A percentile compares a stretch with the other conserved stretches of the same genome.
Evolutionary conservation across 2,329 filamentous ascomycete genomes (phyloP).

Genomic region (Thyridium curvatum): DNA sequence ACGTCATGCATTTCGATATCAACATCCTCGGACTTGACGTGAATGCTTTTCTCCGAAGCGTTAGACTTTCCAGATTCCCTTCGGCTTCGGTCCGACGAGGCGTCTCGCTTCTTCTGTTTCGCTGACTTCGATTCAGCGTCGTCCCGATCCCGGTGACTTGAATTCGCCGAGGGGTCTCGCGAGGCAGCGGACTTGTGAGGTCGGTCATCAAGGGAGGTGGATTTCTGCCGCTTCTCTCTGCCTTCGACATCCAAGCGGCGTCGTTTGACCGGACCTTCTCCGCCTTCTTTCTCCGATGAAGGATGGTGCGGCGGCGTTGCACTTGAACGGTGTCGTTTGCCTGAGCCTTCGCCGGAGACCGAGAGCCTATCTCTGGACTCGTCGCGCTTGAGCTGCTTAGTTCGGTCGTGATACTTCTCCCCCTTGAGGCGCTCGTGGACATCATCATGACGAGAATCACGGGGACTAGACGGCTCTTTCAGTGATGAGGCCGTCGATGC

Average conservation of each 20-base stretch:
- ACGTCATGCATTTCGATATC: slow-evolving; percentile 52
- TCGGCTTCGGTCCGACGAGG: slow-evolving; percentile 26
- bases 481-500: slow-evolving; percentile 47
- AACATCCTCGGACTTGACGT: slow-evolving; percentile 50
- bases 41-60: slow-evolving; percentile 43
- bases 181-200: slow-evolving; percentile 33
- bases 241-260: slow-evolving; percentile 49
- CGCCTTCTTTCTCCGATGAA: slow-evolving; percentile 43
- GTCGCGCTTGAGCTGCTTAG: slow-evolving; percentile 55
- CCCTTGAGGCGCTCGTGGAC: slow-evolving; percentile 39
- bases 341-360: slow-evolving; percentile 41
- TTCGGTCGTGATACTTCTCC: slow-evolving; percentile 53
- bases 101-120: slow-evolving; percentile 30
- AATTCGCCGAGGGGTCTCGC: slow-evolving; percentile 30
- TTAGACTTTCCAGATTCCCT: slow-evolving; percentile 33
- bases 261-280: slow-evolving; percentile 46
- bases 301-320: slow-evolving; percentile 45
- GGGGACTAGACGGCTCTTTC: slow-evolving; percentile 47
- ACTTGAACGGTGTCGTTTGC: slow-evolving; percentile 55
- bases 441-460: slow-evolving; percentile 44
- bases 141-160: slow-evolving; percentile 31
- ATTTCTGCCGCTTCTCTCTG: slow-evolving; percentile 42
- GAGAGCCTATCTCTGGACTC: slow-evolving; percentile 50
- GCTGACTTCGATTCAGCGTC: slow-evolving; percentile 26
- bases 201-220: slow-evolving; percentile 39